Percentiles rank a stretch among this genome's conserved stretches.
phyloP scores from a whole-genome alignment of 768 basidiomycete species.

The Boletellus ananiceps region DNA sequence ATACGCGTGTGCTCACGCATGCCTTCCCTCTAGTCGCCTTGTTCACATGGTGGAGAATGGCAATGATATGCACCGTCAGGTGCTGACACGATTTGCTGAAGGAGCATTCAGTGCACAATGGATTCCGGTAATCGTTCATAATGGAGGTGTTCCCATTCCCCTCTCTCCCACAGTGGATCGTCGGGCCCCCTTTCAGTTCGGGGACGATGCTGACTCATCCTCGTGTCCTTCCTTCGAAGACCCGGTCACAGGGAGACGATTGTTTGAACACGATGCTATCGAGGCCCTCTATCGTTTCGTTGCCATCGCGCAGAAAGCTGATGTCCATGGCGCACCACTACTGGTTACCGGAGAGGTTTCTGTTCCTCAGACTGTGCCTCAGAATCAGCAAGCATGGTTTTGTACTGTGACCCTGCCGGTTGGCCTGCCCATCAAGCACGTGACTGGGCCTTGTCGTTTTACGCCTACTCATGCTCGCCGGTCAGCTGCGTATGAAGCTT shows the following conservation, averaged over 20 bases:
- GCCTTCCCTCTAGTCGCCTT: slow-evolving; percentile 47
- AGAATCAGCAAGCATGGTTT: slow-evolving; percentile 26
- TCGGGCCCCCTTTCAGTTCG: slow-evolving; percentile 42
- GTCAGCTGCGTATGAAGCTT: slow-evolving; percentile 54
- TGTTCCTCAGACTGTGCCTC: slow-evolving; percentile 17
- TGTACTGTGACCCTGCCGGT: slow-evolving; percentile 50
- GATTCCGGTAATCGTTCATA: slow-evolving; percentile 42
- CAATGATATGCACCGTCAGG: slow-evolving; percentile 51
- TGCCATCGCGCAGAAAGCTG: slow-evolving; percentile 18
- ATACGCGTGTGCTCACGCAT: slow-evolving; percentile 45
- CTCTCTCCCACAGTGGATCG: slow-evolving; percentile 40
- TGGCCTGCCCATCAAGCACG: slow-evolving; percentile 36
- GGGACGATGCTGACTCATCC: slow-evolving; percentile 36
- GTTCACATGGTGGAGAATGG: slow-evolving; percentile 61
- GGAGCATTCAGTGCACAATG: slow-evolving; percentile 44
- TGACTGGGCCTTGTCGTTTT: slow-evolving; percentile 43
- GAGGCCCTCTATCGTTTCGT: slow-evolving; percentile 52
- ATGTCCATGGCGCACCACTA: slow-evolving; percentile 11
- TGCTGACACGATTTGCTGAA: slow-evolving; percentile 42
- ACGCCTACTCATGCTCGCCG: slow-evolving; percentile 54
- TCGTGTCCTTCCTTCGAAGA: slow-evolving; percentile 46
- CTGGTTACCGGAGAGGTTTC: slow-evolving; percentile 23
- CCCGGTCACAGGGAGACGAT: slow-evolving; percentile 55
- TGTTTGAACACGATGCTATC: slow-evolving; percentile 57
- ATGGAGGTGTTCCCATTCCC: slow-evolving; percentile 37